Conservation (phyloP, 257 asterid genomes). For the Knoxia roxburghii region DNA sequence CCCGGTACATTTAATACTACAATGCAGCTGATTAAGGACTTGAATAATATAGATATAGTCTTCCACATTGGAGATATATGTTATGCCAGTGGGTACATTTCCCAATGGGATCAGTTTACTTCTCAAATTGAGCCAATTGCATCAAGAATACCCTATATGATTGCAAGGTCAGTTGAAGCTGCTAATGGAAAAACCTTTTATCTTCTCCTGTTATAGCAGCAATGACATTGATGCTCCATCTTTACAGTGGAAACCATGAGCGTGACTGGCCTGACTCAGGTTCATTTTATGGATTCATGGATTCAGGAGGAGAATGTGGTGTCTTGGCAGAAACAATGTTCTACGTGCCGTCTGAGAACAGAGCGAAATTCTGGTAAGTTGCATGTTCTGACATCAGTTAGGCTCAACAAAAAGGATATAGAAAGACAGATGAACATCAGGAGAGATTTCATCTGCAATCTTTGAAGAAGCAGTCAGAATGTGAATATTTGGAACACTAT, state of each 20-base stretch:
- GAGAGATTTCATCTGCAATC: background rate
- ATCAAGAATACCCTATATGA: conserved; percentile 81
- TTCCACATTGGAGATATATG: conserved; percentile 80
- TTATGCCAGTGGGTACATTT: conserved; percentile 75
- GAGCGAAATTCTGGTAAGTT: conserved; percentile 74
- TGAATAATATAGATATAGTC: conserved; percentile 65
- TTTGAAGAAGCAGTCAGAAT: background rate
- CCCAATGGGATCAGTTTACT: conserved; percentile 96
- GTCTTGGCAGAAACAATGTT: conserved; percentile 73
- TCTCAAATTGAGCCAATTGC: conserved; percentile 80
- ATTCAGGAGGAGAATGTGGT: conserved; percentile 94
- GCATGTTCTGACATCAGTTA: background rate
- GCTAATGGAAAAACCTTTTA: background rate
- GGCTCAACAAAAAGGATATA: background rate
- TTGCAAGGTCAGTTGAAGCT: conserved; percentile 53
- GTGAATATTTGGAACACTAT: background rate
- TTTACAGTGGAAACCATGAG: conserved; percentile 84
- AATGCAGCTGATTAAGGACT: conserved; percentile 50
- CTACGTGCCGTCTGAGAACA: conserved; percentile 72
- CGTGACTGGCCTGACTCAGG: conserved; percentile 88
- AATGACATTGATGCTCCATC: conserved; percentile 1
- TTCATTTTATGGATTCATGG: conserved; percentile 61
- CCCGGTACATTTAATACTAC: conserved; percentile 82
- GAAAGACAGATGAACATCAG: background rate
- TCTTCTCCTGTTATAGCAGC: background rate